A percentile compares a stretch with the other conserved stretches of the same genome.
These are phyloP conservation scores for Trifolium fragiferum DNA, from an alignment of 306 rosid genomes.

Conservation along the genomic window DNA sequence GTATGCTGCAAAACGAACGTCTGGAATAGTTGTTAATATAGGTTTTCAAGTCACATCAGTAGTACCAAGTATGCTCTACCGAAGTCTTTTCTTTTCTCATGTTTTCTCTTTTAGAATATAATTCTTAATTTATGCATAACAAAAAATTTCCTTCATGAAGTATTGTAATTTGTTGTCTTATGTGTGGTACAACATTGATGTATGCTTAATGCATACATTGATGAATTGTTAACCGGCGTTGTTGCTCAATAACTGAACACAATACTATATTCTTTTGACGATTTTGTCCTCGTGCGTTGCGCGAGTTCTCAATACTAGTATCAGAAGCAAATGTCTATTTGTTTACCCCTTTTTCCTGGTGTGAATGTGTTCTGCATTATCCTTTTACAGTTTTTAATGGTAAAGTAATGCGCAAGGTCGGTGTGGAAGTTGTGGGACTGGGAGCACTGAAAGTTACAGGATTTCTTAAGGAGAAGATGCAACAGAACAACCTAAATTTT, in stretches of 20 bases:
- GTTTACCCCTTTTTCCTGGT: not conserved
- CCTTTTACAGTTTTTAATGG: conserved; percentile 73
- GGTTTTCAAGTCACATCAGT: conserved; percentile 90
- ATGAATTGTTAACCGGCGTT: not conserved
- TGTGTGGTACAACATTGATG: conserved; percentile 2
- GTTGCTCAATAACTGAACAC: not conserved
- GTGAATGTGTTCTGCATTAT: conserved; percentile 21
- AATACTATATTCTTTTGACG: not conserved
- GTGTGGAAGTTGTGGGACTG: conserved; percentile 85
- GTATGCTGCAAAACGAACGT: conserved; percentile 80
- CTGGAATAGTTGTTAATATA: conserved; percentile 91
- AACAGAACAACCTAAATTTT: conserved; percentile 64
- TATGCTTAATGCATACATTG: not conserved
- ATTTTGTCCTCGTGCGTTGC: not conserved
- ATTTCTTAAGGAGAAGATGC: conserved; percentile 84
- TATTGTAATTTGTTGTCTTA: not conserved
- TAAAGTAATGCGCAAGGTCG: conserved; percentile 86
- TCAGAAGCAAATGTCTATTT: conserved; percentile 14
- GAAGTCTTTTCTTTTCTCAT: conserved; percentile 9
- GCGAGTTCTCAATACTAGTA: not conserved
- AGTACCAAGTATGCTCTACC: conserved; percentile 83
- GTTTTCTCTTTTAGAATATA: conserved; percentile 12
- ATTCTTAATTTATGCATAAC: conserved; percentile 30
- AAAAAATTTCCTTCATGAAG: conserved; percentile 17
- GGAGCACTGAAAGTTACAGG: conserved; percentile 94